Evolutionary conservation across 2,329 filamentous ascomycete genomes (phyloP).

Genomic region (Neonectria neomacrospora): DNA sequence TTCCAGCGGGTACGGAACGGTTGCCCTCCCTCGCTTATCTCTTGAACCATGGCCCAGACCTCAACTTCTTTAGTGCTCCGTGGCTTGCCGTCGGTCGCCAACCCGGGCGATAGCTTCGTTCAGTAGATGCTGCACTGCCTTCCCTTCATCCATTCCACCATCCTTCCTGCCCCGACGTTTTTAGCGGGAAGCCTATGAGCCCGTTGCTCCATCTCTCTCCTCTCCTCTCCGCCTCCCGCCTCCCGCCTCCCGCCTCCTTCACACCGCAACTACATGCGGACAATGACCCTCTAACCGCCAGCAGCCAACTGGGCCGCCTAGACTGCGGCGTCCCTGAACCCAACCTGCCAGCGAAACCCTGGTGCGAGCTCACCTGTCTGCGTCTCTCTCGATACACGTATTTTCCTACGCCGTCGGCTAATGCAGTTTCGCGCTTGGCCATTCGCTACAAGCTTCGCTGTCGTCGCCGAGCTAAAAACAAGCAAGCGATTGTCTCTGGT

Average conservation of each 20-base stretch:
- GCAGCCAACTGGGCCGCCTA: conserved; percentile 2
- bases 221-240: too few relatives aligned
- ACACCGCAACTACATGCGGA: conserved; percentile 22
- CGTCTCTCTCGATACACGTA: conserved; percentile 5
- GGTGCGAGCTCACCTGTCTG: not conserved
- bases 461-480: not conserved
- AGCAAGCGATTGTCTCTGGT: not conserved
- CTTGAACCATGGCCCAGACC: not conserved
- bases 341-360: conserved; percentile 4
- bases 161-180: not conserved
- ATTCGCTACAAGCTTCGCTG: not conserved
- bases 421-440: conserved; percentile 9
- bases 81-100: not conserved
- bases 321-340: not conserved
- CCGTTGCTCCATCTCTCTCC: not conserved
- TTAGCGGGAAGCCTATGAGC: not conserved
- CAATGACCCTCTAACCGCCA: conserved; percentile 11
- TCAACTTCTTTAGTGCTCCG: not conserved
- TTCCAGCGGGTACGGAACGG: not conserved
- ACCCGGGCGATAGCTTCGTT: not conserved
- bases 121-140: not conserved
- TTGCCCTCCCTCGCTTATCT: conserved; percentile 5
- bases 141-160: not conserved
- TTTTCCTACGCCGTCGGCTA: not conserved
- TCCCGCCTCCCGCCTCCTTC: too few relatives aligned